Conservation (phyloP, 2,329 filamentous ascomycete genomes). For the Fusarium virguliforme region DNA sequence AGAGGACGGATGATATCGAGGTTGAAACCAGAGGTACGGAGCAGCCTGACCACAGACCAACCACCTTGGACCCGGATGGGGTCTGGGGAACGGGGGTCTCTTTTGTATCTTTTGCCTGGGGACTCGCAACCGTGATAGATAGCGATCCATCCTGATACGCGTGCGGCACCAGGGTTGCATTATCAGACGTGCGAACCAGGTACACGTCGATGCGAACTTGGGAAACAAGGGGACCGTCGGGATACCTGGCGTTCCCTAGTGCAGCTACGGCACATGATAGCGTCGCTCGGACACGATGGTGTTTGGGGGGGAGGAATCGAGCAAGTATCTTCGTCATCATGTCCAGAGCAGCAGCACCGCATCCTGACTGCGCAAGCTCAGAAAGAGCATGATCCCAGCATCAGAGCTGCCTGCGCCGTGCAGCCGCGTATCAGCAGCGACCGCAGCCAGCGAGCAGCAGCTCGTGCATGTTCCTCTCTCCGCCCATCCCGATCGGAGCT, state of each 20-base stretch:
- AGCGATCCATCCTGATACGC: conserved; percentile 33
- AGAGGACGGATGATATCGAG: conserved; percentile 9
- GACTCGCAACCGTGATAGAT: conserved; percentile 20
- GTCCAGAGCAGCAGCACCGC: conserved; percentile 7
- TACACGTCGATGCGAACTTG: conserved; percentile 37
- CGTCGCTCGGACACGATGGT: conserved; percentile 16
- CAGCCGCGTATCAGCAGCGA: conserved; percentile 18
- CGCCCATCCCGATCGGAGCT: conserved; percentile 47
- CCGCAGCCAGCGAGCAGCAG: conserved; percentile 19
- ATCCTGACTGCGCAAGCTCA: conserved; percentile 16
- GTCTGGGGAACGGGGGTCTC: conserved; percentile 39
- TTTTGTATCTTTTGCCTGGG: conserved; percentile 35
- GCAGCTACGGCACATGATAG: conserved; percentile 38
- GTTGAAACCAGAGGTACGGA: conserved; percentile 13
- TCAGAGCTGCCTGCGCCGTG: conserved; percentile 26
- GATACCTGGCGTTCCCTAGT: conserved; percentile 37
- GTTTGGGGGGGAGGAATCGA: conserved; percentile 26
- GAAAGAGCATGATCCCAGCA: conserved; percentile 18
- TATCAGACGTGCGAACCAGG: conserved; percentile 43
- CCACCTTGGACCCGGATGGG: conserved; percentile 22
- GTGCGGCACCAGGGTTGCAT: conserved; percentile 43
- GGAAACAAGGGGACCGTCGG: conserved; percentile 33
- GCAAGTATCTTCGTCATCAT: conserved; percentile 34
- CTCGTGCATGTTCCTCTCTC: conserved; percentile 40
- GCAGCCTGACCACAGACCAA: conserved; percentile 30